Evolutionary conservation across 148 eudicot genomes (phyloP).

Genomic region (Heliosperma pusillum): DNA sequence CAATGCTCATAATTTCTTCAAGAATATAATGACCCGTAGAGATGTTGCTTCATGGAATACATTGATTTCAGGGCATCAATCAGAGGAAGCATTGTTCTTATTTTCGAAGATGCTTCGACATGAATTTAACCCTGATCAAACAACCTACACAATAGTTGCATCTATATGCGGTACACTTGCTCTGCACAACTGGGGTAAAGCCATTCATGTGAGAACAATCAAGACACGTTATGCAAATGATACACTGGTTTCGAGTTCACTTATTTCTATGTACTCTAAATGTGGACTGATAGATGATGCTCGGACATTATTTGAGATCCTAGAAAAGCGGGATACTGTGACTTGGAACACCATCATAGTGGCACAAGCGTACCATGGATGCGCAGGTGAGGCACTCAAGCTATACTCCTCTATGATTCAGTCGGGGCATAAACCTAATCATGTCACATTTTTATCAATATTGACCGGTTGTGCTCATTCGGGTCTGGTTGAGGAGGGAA

Average conservation of each 20-base stretch:
- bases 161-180: conserved; percentile 47
- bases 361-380: conserved; percentile 53
- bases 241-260: conserved; percentile 35
- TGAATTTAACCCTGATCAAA: conserved; percentile 48
- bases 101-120: conserved; percentile 35
- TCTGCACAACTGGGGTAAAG: conserved; percentile 42
- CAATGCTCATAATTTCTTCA: conserved; percentile 36
- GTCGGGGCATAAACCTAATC: conserved; percentile 39
- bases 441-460: conserved; percentile 43
- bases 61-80: conserved; percentile 42
- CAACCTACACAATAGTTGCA: conserved; percentile 34
- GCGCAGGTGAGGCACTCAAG: conserved; percentile 32
- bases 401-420: conserved; percentile 42
- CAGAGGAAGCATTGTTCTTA: conserved; percentile 37
- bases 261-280: conserved; percentile 59
- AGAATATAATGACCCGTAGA: conserved; percentile 30
- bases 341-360: conserved; percentile 54
- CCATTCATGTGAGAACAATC: conserved; percentile 38
- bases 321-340: conserved; percentile 36
- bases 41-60: conserved; percentile 56
- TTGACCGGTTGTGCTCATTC: conserved; percentile 56
- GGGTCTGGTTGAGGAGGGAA: conserved; percentile 42
- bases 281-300: conserved; percentile 44
- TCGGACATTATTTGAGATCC: conserved; percentile 30
- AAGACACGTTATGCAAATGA: conserved; percentile 36